phyloP scores from a whole-genome alignment of 2,329 filamentous ascomycete species.

The Emergomyces africanus region DNA sequence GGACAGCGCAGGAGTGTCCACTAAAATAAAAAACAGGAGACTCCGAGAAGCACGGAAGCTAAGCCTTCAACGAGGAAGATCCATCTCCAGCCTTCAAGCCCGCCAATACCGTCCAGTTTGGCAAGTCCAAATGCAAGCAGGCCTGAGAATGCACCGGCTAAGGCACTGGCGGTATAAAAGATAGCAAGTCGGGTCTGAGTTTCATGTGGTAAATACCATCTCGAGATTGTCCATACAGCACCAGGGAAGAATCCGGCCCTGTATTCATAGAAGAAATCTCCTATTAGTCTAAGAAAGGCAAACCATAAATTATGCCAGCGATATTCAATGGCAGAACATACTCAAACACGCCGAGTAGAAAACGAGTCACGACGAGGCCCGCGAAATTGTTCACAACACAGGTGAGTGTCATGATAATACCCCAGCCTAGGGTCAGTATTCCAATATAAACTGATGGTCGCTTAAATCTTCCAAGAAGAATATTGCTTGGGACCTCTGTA shows the following conservation, averaged over 20 bases:
- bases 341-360: constrained; percentile 28
- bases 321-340: constrained; percentile 8
- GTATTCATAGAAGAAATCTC: neutral
- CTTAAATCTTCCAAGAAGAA: constrained; percentile 18
- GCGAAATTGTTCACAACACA: constrained; percentile 26
- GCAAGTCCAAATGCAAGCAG: constrained; percentile 75
- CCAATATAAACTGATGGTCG: constrained; percentile 33
- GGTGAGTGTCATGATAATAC: constrained; percentile 27
- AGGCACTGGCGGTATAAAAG: constrained; percentile 71
- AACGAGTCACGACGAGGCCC: constrained; percentile 25
- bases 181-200: constrained; percentile 69
- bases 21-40: constrained; percentile 11
- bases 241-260: constrained; percentile 48
- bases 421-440: constrained; percentile 19
- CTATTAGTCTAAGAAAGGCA: neutral
- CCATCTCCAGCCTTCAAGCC: constrained; percentile 3
- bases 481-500: constrained; percentile 22
- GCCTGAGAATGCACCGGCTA: constrained; percentile 76
- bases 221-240: constrained; percentile 68
- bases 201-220: constrained; percentile 71
- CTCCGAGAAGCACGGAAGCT: constrained; percentile 54
- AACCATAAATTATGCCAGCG: neutral
- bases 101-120: constrained; percentile 61
- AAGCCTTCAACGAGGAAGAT: constrained; percentile 50
- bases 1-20: constrained; percentile 28